These are phyloP conservation scores for Oenanthe javanica DNA, from an alignment of 140 eudicot genomes.

Conservation along the genomic window DNA sequence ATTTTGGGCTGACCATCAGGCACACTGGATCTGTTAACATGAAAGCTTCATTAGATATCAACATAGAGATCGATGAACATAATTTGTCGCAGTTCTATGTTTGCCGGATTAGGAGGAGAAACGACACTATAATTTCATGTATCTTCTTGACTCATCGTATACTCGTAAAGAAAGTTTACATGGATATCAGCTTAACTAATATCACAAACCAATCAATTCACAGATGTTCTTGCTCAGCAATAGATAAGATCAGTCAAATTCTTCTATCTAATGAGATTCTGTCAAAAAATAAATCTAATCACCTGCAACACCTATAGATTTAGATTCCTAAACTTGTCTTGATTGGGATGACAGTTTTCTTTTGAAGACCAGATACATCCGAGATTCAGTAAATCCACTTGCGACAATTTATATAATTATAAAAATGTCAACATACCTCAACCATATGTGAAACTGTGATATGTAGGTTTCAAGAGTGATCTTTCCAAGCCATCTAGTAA, in stretches of 20 bases:
- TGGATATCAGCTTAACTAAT: background rate
- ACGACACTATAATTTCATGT: background rate
- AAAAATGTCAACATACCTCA: conserved; percentile 42
- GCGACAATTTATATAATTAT: background rate
- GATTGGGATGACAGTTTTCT: background rate
- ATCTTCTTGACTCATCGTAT: background rate
- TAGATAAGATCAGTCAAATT: background rate
- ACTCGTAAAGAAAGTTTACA: background rate
- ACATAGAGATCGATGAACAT: background rate
- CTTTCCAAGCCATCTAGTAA: conserved; percentile 75
- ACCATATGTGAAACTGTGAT: conserved; percentile 88
- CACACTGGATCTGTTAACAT: conserved; percentile 62
- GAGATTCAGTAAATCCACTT: background rate
- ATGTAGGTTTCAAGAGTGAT: conserved; percentile 83
- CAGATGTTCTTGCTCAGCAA: background rate
- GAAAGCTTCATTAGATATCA: background rate
- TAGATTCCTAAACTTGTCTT: background rate
- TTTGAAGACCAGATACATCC: background rate
- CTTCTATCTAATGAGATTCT: background rate
- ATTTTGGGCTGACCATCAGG: conserved; percentile 90
- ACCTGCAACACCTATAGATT: background rate
- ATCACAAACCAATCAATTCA: background rate
- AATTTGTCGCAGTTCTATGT: background rate
- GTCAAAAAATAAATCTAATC: background rate
- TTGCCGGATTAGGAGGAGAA: background rate